These are phyloP conservation scores for Chaetothyriales sp. DNA, from an alignment of 2,329 filamentous ascomycete genomes.

Conservation along the genomic window DNA sequence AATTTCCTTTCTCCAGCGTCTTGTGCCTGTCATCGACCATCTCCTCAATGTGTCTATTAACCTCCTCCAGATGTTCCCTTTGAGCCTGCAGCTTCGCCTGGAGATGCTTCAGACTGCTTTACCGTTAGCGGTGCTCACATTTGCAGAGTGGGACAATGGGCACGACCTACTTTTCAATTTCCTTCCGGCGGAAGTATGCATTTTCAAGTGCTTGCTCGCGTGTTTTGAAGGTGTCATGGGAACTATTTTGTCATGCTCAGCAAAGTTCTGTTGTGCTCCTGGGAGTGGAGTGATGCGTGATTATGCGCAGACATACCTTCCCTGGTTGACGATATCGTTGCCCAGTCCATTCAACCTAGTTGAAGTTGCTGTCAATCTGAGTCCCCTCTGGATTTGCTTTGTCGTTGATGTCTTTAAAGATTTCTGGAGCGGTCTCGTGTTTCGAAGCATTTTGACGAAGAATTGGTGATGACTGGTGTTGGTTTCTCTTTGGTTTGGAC, in stretches of 20 bases:
- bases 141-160: not conserved
- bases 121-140: not conserved
- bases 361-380: not conserved
- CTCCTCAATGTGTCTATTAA: conserved; percentile 11
- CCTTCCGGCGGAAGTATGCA: conserved; percentile 12
- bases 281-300: too few relatives aligned
- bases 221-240: conserved; percentile 9
- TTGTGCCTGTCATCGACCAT: conserved; percentile 3
- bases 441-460: not conserved
- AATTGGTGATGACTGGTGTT: not conserved
- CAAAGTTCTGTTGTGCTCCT: too few relatives aligned
- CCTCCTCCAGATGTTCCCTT: conserved; percentile 11
- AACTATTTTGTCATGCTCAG: not conserved
- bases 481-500: not conserved
- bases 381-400: not conserved
- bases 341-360: not conserved
- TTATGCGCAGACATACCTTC: not conserved
- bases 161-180: conserved; percentile 12
- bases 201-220: conserved; percentile 13
- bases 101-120: conserved; percentile 10
- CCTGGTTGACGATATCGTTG: not conserved
- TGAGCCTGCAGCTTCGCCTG: conserved; percentile 10
- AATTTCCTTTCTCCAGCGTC: not conserved
- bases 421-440: not conserved
- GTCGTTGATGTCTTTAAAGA: not conserved